phyloP scores from a whole-genome alignment of 805 yeast genomes.

The Blastobotrys parvus region DNA sequence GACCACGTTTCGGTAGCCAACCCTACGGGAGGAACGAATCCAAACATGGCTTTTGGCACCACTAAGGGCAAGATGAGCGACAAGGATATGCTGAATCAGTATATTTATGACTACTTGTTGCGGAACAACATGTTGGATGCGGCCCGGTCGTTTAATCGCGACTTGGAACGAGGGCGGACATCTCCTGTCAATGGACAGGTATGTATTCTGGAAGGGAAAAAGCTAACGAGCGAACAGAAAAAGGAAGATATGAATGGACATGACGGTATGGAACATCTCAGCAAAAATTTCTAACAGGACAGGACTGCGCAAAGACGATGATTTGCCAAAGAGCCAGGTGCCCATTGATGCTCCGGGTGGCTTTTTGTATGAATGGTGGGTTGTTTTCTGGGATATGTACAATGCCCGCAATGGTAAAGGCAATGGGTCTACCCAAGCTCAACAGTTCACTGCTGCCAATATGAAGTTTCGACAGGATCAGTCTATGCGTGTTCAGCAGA shows the following conservation, averaged over 20 bases:
- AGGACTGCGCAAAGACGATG: constrained; percentile 15
- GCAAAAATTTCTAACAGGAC: constrained; percentile 4
- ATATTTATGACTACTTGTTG: constrained; percentile 75
- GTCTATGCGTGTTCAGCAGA: constrained; percentile 32
- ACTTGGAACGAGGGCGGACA: constrained; percentile 42
- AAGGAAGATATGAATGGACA: constrained; percentile 4
- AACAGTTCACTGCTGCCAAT: constrained; percentile 55
- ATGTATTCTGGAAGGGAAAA: background rate
- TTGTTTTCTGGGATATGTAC: constrained; percentile 87
- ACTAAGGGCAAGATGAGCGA: constrained; percentile 12
- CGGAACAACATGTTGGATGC: constrained; percentile 66
- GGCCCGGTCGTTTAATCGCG: constrained; percentile 65
- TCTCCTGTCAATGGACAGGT: constrained; percentile 1
- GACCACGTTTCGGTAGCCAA: too few species aligned
- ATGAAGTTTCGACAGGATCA: constrained; percentile 40
- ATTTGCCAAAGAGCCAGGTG: constrained; percentile 17
- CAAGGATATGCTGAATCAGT: constrained; percentile 51
- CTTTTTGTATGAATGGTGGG: constrained; percentile 92
- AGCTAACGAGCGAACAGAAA: constrained; percentile 4
- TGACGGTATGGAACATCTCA: constrained; percentile 1
- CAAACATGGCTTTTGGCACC: too few species aligned
- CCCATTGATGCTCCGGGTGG: constrained; percentile 79
- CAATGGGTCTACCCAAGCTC: constrained; percentile 49
- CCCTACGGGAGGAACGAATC: too few species aligned
- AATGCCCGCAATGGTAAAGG: constrained; percentile 68